Evolutionary conservation across 108 stramenopile genomes (phyloP).

Genomic region (Cyclostephanos tholiformis): DNA sequence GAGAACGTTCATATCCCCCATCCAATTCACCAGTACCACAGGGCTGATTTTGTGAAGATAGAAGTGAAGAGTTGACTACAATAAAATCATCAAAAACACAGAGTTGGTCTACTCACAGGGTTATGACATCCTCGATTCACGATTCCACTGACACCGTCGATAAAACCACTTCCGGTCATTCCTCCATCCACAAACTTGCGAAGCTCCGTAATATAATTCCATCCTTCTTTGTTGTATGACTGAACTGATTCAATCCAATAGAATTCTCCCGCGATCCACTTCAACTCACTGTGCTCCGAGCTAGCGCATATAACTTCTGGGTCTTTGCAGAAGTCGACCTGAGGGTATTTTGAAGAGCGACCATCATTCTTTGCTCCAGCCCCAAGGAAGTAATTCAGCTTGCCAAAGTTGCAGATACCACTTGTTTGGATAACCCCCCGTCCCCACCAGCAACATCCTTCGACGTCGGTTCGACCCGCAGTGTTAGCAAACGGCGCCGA

Average conservation of each 20-base stretch:
- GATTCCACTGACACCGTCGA: constrained; percentile 32
- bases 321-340: constrained; percentile 43
- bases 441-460: constrained; percentile 58
- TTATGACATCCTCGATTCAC: constrained; percentile 29
- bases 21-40: constrained; percentile 36
- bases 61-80: not conserved
- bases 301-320: constrained; percentile 36
- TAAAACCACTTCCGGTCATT: constrained; percentile 23
- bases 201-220: constrained; percentile 32
- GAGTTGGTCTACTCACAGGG: constrained; percentile 5
- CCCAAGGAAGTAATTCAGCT: constrained; percentile 42
- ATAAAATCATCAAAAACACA: not conserved
- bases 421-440: constrained; percentile 49
- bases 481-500: constrained; percentile 22
- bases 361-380: constrained; percentile 27
- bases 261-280: constrained; percentile 51
- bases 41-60: constrained; percentile 5
- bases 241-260: constrained; percentile 41
- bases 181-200: constrained; percentile 34
- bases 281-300: constrained; percentile 35
- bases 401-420: constrained; percentile 41
- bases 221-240: constrained; percentile 33
- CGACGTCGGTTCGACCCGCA: constrained; percentile 45
- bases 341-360: constrained; percentile 25
- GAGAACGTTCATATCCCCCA: constrained; percentile 27